phyloP scores from a whole-genome alignment of 495 filamentous ascomycete species.

The Aspergillus bertholletiae region DNA sequence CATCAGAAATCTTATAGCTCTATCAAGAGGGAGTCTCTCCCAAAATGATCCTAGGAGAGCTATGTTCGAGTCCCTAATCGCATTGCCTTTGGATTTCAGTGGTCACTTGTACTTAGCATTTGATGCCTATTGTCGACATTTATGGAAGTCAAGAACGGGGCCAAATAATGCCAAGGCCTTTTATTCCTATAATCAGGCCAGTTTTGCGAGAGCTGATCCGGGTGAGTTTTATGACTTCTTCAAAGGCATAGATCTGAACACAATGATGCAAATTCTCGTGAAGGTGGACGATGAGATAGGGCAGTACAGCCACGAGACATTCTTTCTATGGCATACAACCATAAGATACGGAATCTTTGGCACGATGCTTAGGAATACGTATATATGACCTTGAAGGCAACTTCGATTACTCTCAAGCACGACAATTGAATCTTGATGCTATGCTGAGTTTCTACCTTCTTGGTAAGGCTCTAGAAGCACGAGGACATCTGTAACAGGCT shows the following conservation, averaged over 20 bases:
- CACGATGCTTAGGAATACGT: background rate
- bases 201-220: conserved; percentile 6
- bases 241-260: background rate
- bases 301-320: conserved; percentile 4
- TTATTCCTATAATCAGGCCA: conserved; percentile 8
- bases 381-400: background rate
- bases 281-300: background rate
- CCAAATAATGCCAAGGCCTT: background rate
- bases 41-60: conserved; percentile 7
- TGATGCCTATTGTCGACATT: conserved; percentile 2
- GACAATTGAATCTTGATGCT: too few relatives aligned
- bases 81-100: background rate
- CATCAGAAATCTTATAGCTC: too few relatives aligned
- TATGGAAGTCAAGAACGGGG: conserved; percentile 2
- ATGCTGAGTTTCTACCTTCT: too few relatives aligned
- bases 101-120: conserved; percentile 5
- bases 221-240: conserved; percentile 6
- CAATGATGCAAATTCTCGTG: background rate
- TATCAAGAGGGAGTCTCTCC: too few relatives aligned
- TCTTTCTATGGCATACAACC: conserved; percentile 6
- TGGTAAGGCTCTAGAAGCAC: too few relatives aligned
- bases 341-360: conserved; percentile 1
- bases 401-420: too few relatives aligned
- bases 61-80: conserved; percentile 1
- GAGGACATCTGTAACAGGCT: too few relatives aligned